Conservation (phyloP, 805 yeast genomes). For the Spathaspora gorwiae region DNA sequence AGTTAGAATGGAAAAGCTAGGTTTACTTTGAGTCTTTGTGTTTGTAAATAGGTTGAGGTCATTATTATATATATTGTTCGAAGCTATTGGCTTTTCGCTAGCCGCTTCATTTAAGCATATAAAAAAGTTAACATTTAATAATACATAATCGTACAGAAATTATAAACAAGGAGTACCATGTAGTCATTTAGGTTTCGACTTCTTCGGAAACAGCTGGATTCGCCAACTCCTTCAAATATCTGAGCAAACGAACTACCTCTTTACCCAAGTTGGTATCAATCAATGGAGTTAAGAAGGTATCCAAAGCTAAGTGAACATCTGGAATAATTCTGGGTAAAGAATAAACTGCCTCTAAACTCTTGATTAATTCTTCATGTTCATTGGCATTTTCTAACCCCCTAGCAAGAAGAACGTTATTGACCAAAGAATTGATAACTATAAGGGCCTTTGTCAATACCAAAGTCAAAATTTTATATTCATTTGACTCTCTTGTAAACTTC, state of each 20-base stretch:
- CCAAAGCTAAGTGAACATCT: slow-evolving; percentile 31
- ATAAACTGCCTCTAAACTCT: slow-evolving; percentile 10
- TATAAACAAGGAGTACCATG: background rate
- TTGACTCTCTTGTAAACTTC: slow-evolving; percentile 26
- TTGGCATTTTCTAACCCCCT: slow-evolving; percentile 8
- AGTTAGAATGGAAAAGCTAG: slow-evolving; percentile 83
- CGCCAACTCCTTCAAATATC: slow-evolving; percentile 16
- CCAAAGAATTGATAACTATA: slow-evolving; percentile 34
- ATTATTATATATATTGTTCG: too few relatives aligned
- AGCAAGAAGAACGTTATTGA: slow-evolving; percentile 21
- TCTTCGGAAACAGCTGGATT: background rate
- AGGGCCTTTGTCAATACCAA: slow-evolving; percentile 30
- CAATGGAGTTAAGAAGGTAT: slow-evolving; percentile 30
- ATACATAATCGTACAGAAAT: background rate
- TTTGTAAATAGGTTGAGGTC: too few relatives aligned
- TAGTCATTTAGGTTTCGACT: background rate
- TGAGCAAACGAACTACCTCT: slow-evolving; percentile 33
- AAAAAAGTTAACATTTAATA: too few relatives aligned
- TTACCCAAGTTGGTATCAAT: slow-evolving; percentile 31
- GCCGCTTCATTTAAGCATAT: too few relatives aligned
- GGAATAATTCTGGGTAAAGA: slow-evolving; percentile 24
- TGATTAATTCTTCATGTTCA: slow-evolving; percentile 6
- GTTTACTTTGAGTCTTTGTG: slow-evolving; percentile 34
- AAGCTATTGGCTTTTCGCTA: too few relatives aligned
- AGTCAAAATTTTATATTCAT: slow-evolving; percentile 29